Evolutionary conservation across 306 rosid species (phyloP).

Genomic region (Prinsepia uniflora): DNA sequence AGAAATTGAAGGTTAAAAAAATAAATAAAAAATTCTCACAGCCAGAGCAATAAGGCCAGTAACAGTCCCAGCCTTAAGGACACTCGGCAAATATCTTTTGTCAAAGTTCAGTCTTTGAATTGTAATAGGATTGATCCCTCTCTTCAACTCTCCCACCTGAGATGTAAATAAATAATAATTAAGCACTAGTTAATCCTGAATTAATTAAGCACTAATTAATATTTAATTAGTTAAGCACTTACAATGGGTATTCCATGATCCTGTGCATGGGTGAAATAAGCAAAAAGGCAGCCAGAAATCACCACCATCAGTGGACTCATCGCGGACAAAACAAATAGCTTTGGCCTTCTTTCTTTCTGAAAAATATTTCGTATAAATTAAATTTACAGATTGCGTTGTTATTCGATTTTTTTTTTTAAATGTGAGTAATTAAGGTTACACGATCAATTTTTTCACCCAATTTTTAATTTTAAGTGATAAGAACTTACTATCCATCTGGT

Average conservation of each 20-base stretch:
- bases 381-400: too few species aligned
- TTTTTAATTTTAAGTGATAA: background rate
- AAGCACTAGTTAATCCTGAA: too few species aligned
- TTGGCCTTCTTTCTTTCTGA: conserved; percentile 55
- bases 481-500: conserved; percentile 48
- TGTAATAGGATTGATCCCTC: conserved; percentile 71
- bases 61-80: conserved; percentile 44
- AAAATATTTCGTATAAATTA: background rate
- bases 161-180: background rate
- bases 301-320: conserved; percentile 65
- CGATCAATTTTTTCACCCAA: background rate
- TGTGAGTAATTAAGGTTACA: too few species aligned
- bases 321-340: conserved; percentile 84
- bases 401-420: too few species aligned
- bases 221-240: conserved; percentile 14
- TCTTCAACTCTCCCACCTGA: conserved; percentile 77
- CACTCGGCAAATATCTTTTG: conserved; percentile 39
- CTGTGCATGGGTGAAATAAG: conserved; percentile 48
- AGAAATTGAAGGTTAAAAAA: too few species aligned
- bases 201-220: too few species aligned
- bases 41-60: conserved; percentile 75
- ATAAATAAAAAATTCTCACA: conserved; percentile 31
- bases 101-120: conserved; percentile 48
- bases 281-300: conserved; percentile 45
- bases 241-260: conserved; percentile 69